Evolutionary conservation across 2,329 filamentous ascomycete genomes (phyloP).

Genomic region (Fusarium sarcochroum): DNA sequence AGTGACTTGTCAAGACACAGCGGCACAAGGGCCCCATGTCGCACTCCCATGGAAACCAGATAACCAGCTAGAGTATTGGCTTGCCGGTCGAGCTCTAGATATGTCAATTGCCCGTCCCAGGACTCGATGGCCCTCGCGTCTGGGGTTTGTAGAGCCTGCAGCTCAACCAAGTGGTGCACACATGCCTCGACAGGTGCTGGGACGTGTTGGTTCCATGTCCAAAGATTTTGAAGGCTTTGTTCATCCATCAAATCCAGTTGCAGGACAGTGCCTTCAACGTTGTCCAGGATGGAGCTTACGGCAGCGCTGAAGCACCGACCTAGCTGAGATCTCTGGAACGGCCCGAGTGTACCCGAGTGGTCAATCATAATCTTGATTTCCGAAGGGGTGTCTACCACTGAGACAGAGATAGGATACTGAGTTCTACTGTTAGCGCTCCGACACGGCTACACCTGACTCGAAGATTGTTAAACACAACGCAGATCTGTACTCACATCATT

Average conservation of each 20-base stretch:
- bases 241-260: background rate
- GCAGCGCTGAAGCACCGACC: slow-evolving; percentile 6
- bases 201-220: background rate
- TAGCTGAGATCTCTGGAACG: background rate
- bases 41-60: slow-evolving; percentile 52
- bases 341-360: background rate
- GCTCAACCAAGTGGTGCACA: slow-evolving; percentile 53
- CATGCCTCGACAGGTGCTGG: background rate
- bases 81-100: slow-evolving; percentile 55
- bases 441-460: too few relatives aligned
- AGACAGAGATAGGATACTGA: slow-evolving; percentile 1
- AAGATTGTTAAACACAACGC: too few relatives aligned
- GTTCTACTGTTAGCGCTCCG: background rate
- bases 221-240: background rate
- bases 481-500: background rate
- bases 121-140: slow-evolving; percentile 45
- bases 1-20: slow-evolving; percentile 47
- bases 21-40: slow-evolving; percentile 39
- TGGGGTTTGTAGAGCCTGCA: slow-evolving; percentile 35
- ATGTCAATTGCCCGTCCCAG: slow-evolving; percentile 55
- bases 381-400: background rate
- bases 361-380: slow-evolving; percentile 11
- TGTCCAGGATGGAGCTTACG: background rate
- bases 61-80: slow-evolving; percentile 55
- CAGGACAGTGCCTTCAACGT: background rate